Evolutionary conservation across 352 stramenopile genomes (phyloP).

Genomic region (Pythium brachiatum): DNA sequence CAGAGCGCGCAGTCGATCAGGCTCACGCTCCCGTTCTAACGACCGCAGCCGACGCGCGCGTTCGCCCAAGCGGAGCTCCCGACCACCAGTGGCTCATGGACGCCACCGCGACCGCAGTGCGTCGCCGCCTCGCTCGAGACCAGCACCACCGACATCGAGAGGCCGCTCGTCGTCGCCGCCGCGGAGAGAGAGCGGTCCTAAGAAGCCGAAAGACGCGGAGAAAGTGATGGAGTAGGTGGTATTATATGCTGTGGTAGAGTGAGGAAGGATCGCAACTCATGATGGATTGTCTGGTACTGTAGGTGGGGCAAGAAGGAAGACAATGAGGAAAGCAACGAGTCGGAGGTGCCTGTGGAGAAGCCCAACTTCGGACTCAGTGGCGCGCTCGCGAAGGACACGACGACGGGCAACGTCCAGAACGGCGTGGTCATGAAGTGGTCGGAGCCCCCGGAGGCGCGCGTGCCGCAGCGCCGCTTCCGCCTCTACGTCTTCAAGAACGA

Average conservation of each 20-base stretch:
- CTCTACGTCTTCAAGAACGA: constrained; percentile 98
- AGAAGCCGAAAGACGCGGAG: neutral
- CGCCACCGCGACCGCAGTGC: neutral
- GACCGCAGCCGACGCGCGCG: neutral
- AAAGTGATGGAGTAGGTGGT: neutral
- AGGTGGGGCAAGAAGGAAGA: constrained; percentile 80
- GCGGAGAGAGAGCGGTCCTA: constrained; percentile 2
- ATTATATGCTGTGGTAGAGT: too few relatives aligned
- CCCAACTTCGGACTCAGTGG: constrained; percentile 98
- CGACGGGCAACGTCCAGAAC: constrained; percentile 95
- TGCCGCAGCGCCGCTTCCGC: constrained; percentile 91
- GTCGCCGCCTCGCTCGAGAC: neutral
- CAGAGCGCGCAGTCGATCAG: neutral
- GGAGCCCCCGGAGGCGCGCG: constrained; percentile 93
- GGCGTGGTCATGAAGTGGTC: constrained; percentile 97
- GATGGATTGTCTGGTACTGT: neutral
- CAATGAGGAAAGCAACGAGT: constrained; percentile 33
- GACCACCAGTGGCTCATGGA: neutral
- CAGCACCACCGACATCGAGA: neutral
- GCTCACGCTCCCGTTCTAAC: neutral
- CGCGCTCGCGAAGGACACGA: constrained; percentile 94
- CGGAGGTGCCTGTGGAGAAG: constrained; percentile 77
- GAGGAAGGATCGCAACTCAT: neutral
- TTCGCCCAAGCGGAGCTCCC: neutral
- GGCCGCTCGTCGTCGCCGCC: neutral